Percentiles rank a stretch among this genome's conserved stretches.
These are phyloP conservation scores for Allantophomopsis cytisporea DNA, from an alignment of 2,329 filamentous ascomycete genomes.

Conservation along the genomic window DNA sequence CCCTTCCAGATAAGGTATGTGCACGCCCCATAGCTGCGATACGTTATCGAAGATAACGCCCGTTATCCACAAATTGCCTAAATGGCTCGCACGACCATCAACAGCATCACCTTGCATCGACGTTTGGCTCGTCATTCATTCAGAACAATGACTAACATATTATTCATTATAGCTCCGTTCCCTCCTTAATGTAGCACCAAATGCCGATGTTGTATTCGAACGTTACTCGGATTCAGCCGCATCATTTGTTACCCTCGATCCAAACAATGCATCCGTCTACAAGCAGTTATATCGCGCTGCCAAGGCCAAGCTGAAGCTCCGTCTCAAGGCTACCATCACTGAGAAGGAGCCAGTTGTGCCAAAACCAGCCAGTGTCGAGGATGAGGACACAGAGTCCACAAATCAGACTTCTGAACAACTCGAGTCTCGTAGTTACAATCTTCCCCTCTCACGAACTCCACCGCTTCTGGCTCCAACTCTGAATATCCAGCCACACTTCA, in stretches of 20 bases:
- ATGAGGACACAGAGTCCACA: conserved; percentile 21
- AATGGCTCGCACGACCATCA: too few relatives aligned
- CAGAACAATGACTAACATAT: too few relatives aligned
- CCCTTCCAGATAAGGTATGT: conserved; percentile 74
- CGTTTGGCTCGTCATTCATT: too few relatives aligned
- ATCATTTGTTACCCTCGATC: conserved; percentile 67
- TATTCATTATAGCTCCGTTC: conserved; percentile 45
- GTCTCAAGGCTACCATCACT: conserved; percentile 56
- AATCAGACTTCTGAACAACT: conserved; percentile 8
- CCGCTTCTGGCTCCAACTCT: conserved; percentile 2
- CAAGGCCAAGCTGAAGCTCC: conserved; percentile 96
- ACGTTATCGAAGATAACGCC: too few relatives aligned
- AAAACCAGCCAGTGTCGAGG: conserved; percentile 32
- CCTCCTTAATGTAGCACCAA: conserved; percentile 49
- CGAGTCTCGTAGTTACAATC: not conserved
- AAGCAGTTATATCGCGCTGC: conserved; percentile 95
- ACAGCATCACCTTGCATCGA: too few relatives aligned
- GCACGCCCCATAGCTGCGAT: too few relatives aligned
- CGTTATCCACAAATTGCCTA: too few relatives aligned
- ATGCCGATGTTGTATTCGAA: conserved; percentile 59
- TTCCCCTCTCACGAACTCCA: not conserved
- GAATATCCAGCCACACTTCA: conserved; percentile 4
- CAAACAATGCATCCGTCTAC: conserved; percentile 69
- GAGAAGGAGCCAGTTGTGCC: conserved; percentile 17
- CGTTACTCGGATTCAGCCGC: conserved; percentile 90